These are phyloP conservation scores for Eleusine indica DNA, from an alignment of 176 grass and related monocot genomes.

Conservation along the genomic window DNA sequence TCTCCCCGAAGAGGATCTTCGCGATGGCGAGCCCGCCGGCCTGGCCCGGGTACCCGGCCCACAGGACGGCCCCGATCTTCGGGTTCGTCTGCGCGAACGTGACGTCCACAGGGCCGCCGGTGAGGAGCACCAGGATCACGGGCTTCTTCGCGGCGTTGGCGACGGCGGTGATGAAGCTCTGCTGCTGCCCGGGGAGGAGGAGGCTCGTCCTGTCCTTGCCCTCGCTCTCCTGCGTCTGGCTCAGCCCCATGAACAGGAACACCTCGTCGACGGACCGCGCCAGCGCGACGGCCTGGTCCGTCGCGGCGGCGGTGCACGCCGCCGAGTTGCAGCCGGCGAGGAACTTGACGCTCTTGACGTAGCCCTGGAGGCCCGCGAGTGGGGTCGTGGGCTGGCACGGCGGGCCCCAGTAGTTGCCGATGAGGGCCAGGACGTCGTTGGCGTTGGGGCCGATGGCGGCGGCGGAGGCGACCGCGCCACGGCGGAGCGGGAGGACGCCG, in stretches of 20 bases:
- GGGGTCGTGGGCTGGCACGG: constrained; percentile 48
- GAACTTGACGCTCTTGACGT: constrained; percentile 37
- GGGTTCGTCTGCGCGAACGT: constrained; percentile 56
- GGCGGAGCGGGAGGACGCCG: constrained; percentile 47
- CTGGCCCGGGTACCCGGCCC: constrained; percentile 71
- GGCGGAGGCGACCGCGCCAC: not conserved
- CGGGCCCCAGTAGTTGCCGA: constrained; percentile 71
- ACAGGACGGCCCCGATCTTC: constrained; percentile 65
- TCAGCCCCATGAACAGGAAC: constrained; percentile 35
- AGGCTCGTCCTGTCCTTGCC: not conserved
- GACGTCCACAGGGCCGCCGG: constrained; percentile 65
- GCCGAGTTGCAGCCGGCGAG: constrained; percentile 47
- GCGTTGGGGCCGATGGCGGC: constrained; percentile 72
- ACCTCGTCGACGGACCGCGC: not conserved
- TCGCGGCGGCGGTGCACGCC: not conserved
- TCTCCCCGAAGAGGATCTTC: constrained; percentile 61
- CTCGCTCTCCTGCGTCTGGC: constrained; percentile 17
- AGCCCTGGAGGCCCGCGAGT: constrained; percentile 26
- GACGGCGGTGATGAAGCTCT: constrained; percentile 31
- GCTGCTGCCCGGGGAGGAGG: constrained; percentile 7
- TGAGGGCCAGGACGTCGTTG: constrained; percentile 40
- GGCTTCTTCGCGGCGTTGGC: constrained; percentile 55
- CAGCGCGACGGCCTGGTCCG: not conserved
- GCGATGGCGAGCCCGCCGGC: constrained; percentile 67
- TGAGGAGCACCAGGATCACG: constrained; percentile 68